Evolutionary conservation across 495 filamentous ascomycete species (phyloP).

Genomic region (Chaetomium fimeti): DNA sequence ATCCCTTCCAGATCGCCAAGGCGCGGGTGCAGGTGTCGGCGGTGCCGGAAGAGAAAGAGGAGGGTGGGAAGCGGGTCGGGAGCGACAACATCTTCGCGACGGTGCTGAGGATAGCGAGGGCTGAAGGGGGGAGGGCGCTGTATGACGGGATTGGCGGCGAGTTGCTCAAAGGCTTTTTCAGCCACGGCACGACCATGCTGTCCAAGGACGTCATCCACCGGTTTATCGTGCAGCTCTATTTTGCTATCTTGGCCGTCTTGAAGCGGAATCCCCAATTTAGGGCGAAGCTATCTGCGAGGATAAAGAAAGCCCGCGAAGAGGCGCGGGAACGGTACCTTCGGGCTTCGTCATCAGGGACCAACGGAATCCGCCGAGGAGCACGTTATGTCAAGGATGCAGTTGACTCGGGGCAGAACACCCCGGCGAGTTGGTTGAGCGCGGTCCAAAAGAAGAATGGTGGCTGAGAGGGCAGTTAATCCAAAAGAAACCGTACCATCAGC

Average conservation of each 20-base stretch:
- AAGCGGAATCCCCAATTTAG: slow-evolving; percentile 24
- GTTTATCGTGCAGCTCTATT: slow-evolving; percentile 70
- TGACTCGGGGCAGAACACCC: slow-evolving; percentile 24
- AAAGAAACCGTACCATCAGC: too few relatives aligned
- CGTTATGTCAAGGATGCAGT: slow-evolving; percentile 8
- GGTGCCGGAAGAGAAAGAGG: slow-evolving; percentile 25
- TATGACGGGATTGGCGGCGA: slow-evolving; percentile 79
- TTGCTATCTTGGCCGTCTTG: slow-evolving; percentile 42
- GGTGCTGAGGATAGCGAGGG: slow-evolving; percentile 60
- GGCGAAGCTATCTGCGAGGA: slow-evolving; percentile 22
- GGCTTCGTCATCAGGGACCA: neutral
- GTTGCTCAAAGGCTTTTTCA: slow-evolving; percentile 80
- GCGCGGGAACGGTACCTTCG: slow-evolving; percentile 12
- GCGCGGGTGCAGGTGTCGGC: slow-evolving; percentile 64
- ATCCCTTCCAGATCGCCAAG: slow-evolving; percentile 83
- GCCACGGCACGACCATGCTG: slow-evolving; percentile 86
- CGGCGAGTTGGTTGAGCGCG: slow-evolving; percentile 9
- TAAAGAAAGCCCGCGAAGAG: slow-evolving; percentile 1
- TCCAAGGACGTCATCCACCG: slow-evolving; percentile 79
- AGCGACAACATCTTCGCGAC: slow-evolving; percentile 59
- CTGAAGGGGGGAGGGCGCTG: slow-evolving; percentile 66
- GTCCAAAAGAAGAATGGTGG: neutral
- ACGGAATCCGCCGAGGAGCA: neutral
- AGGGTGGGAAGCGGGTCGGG: slow-evolving; percentile 5
- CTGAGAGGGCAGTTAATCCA: neutral